Conservation (phyloP, 2,329 filamentous ascomycete genomes). For the Stachybotrys elegans region DNA sequence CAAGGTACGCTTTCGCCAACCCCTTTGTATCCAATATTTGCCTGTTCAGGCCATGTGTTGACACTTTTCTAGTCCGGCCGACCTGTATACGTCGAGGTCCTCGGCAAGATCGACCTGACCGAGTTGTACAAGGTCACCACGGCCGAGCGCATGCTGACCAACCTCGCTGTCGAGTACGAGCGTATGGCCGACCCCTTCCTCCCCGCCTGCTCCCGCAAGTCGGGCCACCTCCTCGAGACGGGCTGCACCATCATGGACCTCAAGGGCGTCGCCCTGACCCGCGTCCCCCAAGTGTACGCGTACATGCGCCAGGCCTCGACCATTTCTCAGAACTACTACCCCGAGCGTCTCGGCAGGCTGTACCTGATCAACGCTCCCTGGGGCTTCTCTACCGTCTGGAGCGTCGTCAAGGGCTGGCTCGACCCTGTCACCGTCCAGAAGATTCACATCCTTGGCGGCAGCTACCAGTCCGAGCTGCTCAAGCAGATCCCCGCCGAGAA, state of each 20-base stretch:
- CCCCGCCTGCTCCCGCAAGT: constrained; percentile 90
- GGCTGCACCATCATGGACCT: constrained; percentile 98
- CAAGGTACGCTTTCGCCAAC: constrained; percentile 49
- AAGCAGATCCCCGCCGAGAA: constrained; percentile 85
- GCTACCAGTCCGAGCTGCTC: constrained; percentile 80
- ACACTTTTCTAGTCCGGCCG: constrained; percentile 70
- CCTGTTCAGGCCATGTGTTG: background rate
- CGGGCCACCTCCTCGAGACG: constrained; percentile 85
- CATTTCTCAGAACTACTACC: constrained; percentile 98
- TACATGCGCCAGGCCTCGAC: constrained; percentile 81
- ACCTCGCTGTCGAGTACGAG: constrained; percentile 97
- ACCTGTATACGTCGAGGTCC: constrained; percentile 93
- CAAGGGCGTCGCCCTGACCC: constrained; percentile 84
- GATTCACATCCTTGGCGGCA: constrained; percentile 81
- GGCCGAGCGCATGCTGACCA: constrained; percentile 88
- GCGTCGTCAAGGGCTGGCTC: constrained; percentile 84
- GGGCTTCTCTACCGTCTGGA: constrained; percentile 86
- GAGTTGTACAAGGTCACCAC: constrained; percentile 93
- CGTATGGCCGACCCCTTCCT: constrained; percentile 89
- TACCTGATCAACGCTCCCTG: constrained; percentile 98
- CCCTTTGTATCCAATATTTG: constrained; percentile 1
- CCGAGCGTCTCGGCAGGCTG: constrained; percentile 89
- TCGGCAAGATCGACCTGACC: constrained; percentile 86
- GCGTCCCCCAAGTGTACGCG: constrained; percentile 76
- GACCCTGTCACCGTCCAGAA: constrained; percentile 96